phyloP scores from a whole-genome alignment of 2,329 filamentous ascomycete species.

The Hymenoscyphus albidus region DNA sequence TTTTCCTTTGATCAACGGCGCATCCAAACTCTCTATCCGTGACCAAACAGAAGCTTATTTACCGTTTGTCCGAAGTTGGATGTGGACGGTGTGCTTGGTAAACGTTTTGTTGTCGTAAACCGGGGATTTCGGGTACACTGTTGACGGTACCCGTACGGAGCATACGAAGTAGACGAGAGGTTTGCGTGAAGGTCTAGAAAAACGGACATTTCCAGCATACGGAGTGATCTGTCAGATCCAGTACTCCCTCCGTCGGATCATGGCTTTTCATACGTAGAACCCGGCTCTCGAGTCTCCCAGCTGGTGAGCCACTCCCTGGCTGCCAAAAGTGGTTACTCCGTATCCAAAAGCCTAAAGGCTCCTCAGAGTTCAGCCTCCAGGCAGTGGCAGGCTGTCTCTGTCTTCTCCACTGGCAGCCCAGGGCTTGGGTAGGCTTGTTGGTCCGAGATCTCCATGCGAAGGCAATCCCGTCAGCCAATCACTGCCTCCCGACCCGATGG shows the following conservation, averaged over 20 bases:
- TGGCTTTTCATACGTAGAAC: background rate
- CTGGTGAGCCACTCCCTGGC: background rate
- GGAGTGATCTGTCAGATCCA: background rate
- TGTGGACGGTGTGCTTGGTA: too few species aligned
- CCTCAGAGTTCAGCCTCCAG: too few species aligned
- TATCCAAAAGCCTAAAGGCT: too few species aligned
- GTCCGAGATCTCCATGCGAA: conserved; percentile 1
- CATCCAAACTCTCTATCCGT: background rate
- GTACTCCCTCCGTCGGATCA: background rate
- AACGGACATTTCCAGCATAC: too few species aligned
- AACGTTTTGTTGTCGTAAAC: background rate
- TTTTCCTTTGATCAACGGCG: background rate
- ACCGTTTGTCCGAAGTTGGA: background rate
- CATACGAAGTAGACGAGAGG: background rate
- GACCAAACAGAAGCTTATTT: background rate
- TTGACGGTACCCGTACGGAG: too few species aligned
- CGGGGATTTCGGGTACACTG: background rate
- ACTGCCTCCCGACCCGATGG: background rate
- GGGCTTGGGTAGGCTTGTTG: background rate
- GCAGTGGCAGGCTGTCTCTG: background rate
- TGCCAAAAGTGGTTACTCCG: too few species aligned
- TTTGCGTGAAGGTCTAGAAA: background rate
- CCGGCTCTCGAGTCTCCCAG: background rate
- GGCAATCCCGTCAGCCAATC: background rate
- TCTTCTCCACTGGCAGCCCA: background rate